These are phyloP conservation scores for Tubosaeta sp. DNA, from an alignment of 768 basidiomycete species.

Conservation along the genomic window DNA sequence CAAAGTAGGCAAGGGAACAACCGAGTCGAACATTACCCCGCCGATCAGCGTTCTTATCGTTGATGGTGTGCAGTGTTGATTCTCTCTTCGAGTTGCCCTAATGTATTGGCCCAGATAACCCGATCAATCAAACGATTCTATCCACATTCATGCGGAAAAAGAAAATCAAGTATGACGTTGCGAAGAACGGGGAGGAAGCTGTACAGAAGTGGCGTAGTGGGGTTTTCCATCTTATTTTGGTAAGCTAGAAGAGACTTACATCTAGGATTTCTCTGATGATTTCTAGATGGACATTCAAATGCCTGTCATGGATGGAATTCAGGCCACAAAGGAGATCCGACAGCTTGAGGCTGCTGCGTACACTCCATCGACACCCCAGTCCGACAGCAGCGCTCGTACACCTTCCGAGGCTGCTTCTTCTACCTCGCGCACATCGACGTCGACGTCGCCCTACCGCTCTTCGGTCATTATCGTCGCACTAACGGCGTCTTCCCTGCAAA, in stretches of 20 bases:
- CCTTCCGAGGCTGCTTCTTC: constrained; percentile 50
- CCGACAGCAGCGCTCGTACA: constrained; percentile 43
- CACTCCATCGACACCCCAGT: constrained; percentile 64
- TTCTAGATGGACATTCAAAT: constrained; percentile 98
- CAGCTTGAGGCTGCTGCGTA: constrained; percentile 73
- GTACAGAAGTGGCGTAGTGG: constrained; percentile 94
- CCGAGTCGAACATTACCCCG: constrained; percentile 77
- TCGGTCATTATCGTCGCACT: constrained; percentile 99
- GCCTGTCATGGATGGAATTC: constrained; percentile 98
- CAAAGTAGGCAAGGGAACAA: constrained; percentile 48
- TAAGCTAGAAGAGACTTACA: constrained; percentile 37
- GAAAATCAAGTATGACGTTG: constrained; percentile 91
- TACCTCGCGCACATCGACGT: constrained; percentile 39
- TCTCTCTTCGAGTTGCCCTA: constrained; percentile 7
- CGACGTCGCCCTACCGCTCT: constrained; percentile 70
- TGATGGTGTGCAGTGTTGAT: constrained; percentile 61
- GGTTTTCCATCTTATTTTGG: constrained; percentile 91
- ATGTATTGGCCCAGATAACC: constrained; percentile 68
- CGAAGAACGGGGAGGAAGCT: constrained; percentile 93
- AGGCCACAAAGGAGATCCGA: constrained; percentile 94
- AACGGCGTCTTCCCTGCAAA: constrained; percentile 92
- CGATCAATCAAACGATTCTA: constrained; percentile 96
- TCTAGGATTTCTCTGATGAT: constrained; percentile 9
- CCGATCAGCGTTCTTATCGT: constrained; percentile 98
- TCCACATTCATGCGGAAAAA: constrained; percentile 97